Conservation (phyloP, 768 basidiomycete genomes). For the Pisolithus orientalis region DNA sequence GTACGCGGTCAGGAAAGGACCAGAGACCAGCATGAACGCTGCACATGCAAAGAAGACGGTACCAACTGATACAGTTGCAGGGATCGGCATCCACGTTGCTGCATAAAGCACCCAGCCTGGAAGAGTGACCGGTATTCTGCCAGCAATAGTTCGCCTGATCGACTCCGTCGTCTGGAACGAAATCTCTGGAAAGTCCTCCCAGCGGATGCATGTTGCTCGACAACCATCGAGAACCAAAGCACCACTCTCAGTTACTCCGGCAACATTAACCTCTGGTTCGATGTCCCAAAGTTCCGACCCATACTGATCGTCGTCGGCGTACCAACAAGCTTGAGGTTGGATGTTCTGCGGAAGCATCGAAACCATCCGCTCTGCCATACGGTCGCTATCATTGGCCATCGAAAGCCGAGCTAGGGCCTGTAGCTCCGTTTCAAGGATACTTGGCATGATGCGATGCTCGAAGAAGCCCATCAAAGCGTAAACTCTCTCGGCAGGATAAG, state of each 20-base stretch:
- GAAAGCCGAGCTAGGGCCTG: constrained; percentile 14
- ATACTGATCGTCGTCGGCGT: constrained; percentile 13
- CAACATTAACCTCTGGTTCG: constrained; percentile 3
- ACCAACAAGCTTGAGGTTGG: constrained; percentile 8
- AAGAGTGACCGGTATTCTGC: constrained; percentile 5
- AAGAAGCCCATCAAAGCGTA: constrained; percentile 20
- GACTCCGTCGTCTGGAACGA: constrained; percentile 8
- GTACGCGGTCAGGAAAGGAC: constrained; percentile 7
- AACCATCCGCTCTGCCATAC: constrained; percentile 17
- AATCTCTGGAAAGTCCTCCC: constrained; percentile 9
- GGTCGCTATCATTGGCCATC: constrained; percentile 19
- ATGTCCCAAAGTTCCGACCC: constrained; percentile 12
- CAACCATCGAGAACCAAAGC: constrained; percentile 6
- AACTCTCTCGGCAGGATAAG: constrained; percentile 13
- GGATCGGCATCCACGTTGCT: not conserved
- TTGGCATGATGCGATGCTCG: constrained; percentile 15
- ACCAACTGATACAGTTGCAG: not conserved
- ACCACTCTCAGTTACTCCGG: constrained; percentile 1
- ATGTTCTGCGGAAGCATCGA: constrained; percentile 10
- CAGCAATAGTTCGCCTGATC: constrained; percentile 2
- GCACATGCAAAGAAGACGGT: not conserved
- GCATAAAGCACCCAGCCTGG: constrained; percentile 8
- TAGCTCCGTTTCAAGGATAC: constrained; percentile 7
- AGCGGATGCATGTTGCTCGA: constrained; percentile 2
- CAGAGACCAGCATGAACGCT: not conserved